phyloP scores from a whole-genome alignment of 768 basidiomycete species.

The Strobilomyces confusus region DNA sequence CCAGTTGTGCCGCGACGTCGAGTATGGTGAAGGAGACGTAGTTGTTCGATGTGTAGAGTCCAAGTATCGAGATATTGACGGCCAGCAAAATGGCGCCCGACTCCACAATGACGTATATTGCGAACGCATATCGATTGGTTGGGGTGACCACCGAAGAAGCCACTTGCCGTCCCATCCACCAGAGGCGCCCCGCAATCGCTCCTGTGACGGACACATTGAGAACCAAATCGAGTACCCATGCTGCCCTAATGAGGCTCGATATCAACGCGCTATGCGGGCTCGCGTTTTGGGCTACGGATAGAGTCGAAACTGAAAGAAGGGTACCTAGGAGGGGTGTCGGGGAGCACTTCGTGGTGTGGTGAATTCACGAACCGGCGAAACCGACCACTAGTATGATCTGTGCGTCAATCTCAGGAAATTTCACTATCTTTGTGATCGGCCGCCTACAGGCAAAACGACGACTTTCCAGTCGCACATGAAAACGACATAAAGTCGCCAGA shows the following conservation, averaged over 20 bases:
- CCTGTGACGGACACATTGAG: not conserved
- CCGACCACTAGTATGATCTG: not conserved
- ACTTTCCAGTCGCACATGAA: not conserved
- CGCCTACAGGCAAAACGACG: not conserved
- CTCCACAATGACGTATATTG: not conserved
- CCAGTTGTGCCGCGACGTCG: not conserved
- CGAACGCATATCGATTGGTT: not conserved
- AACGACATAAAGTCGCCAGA: slow-evolving; percentile 6
- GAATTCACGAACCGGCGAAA: not conserved
- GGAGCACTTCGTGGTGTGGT: not conserved
- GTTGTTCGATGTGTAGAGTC: not conserved
- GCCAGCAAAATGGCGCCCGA: not conserved
- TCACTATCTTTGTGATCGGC: not conserved
- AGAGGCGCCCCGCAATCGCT: not conserved
- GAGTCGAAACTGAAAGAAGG: not conserved
- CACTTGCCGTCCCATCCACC: not conserved
- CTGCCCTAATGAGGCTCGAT: not conserved
- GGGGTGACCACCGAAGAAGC: not conserved
- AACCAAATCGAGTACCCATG: not conserved
- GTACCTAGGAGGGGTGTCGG: not conserved
- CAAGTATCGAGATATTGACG: not conserved
- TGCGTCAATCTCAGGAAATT: not conserved
- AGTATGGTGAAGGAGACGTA: not conserved
- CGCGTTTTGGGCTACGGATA: too few relatives aligned
- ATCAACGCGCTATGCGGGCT: not conserved